phyloP scores from a whole-genome alignment of 1,284 basidiomycete species.

The Moniliella sp. region DNA sequence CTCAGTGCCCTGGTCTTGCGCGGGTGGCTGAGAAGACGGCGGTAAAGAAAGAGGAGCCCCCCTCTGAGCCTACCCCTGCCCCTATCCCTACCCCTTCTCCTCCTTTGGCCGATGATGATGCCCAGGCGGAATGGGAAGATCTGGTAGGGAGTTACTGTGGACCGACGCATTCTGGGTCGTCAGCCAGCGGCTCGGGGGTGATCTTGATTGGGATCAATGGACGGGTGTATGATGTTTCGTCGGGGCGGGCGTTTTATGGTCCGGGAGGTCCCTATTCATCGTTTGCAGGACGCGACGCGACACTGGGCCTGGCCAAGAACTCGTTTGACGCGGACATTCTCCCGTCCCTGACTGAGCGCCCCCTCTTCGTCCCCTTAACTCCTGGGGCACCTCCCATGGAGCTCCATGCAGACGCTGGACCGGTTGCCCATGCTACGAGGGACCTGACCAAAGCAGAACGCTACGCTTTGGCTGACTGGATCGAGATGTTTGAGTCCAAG shows the following conservation, averaged over 20 bases:
- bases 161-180: background rate
- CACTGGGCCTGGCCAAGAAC: slow-evolving; percentile 85
- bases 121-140: too few relatives aligned
- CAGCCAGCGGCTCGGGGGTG: slow-evolving; percentile 35
- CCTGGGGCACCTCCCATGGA: background rate
- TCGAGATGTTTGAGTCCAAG: slow-evolving; percentile 22
- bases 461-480: slow-evolving; percentile 24
- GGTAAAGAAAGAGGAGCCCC: background rate
- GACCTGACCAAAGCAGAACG: slow-evolving; percentile 1
- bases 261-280: slow-evolving; percentile 89
- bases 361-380: slow-evolving; percentile 48
- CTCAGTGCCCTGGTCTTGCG: too few relatives aligned
- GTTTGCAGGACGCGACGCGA: slow-evolving; percentile 81
- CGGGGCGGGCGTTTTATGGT: slow-evolving; percentile 71
- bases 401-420: background rate
- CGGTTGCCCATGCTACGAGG: background rate
- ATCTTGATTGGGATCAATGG: slow-evolving; percentile 70
- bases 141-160: too few relatives aligned
- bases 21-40: background rate
- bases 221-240: slow-evolving; percentile 72
- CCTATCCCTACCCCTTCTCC: too few relatives aligned
- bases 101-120: too few relatives aligned
- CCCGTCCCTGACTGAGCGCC: slow-evolving; percentile 58
- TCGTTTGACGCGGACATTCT: slow-evolving; percentile 83
- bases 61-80: too few relatives aligned